phyloP scores from a whole-genome alignment of 1,139 yeast species.

The Zygosaccharomyces sapae region DNA sequence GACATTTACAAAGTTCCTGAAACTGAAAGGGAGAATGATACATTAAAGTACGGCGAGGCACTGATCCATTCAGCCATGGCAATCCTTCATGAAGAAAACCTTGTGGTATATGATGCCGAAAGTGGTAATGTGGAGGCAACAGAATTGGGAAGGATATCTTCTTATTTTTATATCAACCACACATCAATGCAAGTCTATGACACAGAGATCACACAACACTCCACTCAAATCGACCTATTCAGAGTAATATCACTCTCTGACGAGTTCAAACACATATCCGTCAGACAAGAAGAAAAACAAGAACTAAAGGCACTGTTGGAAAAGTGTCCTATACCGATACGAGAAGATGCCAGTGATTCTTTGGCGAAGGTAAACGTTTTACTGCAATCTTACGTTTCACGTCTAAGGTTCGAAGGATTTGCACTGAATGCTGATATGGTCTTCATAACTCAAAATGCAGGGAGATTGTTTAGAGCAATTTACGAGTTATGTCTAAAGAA shows the following conservation, averaged over 20 bases:
- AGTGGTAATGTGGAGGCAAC: conserved; percentile 55
- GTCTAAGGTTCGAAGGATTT: conserved; percentile 74
- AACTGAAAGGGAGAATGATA: conserved; percentile 48
- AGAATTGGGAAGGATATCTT: conserved; percentile 78
- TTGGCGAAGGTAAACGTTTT: conserved; percentile 75
- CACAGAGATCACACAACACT: conserved; percentile 57
- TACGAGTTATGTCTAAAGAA: conserved; percentile 70
- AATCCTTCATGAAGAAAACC: conserved; percentile 49
- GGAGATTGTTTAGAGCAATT: conserved; percentile 80
- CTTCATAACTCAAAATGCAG: conserved; percentile 89
- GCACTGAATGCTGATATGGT: conserved; percentile 93
- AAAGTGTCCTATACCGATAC: conserved; percentile 80
- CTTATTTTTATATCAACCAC: conserved; percentile 79
- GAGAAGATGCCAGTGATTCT: conserved; percentile 67
- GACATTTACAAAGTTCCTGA: conserved; percentile 61
- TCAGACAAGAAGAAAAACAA: conserved; percentile 79
- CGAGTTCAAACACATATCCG: conserved; percentile 80
- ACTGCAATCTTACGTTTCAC: conserved; percentile 79
- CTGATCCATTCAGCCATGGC: conserved; percentile 73
- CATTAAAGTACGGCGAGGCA: conserved; percentile 56
- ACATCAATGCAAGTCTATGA: conserved; percentile 65
- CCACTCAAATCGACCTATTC: conserved; percentile 68
- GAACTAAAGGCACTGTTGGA: conserved; percentile 70
- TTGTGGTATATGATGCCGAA: conserved; percentile 54
- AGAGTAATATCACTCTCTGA: conserved; percentile 74